Evolutionary conservation across 208 protist species (phyloP), one percentile per base, ranked within the genome.

Genomic region (Leishmania amazonensis): DNA sequence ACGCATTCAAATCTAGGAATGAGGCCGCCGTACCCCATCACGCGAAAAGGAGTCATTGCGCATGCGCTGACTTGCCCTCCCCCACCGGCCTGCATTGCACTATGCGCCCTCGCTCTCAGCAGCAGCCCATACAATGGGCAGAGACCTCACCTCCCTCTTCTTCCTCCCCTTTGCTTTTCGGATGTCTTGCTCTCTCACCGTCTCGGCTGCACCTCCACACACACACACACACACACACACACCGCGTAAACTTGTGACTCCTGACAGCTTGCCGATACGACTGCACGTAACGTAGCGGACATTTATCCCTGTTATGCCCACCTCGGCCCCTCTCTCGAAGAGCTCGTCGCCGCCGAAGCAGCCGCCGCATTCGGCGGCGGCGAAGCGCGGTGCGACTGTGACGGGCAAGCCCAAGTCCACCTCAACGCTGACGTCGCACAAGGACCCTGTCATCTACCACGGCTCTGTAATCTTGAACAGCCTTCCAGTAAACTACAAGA

Each of bases 391-490:
- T 13, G 64, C 64, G 1, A 13, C 31, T 49, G 64, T 28, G 57
- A 45, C 60, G 9, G 45, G 60, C 60, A 71, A 72, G 35, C 9
- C 47, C 31, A 58, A 71, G 40, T 7, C 76, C 2, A 31, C 19
- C 7, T 21, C 75, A 67, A 42, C 28, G 64, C 53, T 74, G 54
- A 70, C 38, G 42, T n/a, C 74, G 8, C 38, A 4, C 45, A 86
- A 54, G 57, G 80, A 84, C 58, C 85, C 83, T 21, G 76, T 87
- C 42, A 88, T 95, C 76, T 80, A 87, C 42, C 91, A 91, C 70
- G 89, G 90, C 78, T 94, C 89, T 49, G 88, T 97, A 54, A 86
- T 95, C 19, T 51, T 94, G 15, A 83, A 87, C 21, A 84, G 95
- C 57, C 83, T 97, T 54, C 94, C 91, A 21, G 84, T 88, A 0